Evolutionary conservation across 495 filamentous ascomycete genomes (phyloP).

Genomic region (Neurospora pannonica): DNA sequence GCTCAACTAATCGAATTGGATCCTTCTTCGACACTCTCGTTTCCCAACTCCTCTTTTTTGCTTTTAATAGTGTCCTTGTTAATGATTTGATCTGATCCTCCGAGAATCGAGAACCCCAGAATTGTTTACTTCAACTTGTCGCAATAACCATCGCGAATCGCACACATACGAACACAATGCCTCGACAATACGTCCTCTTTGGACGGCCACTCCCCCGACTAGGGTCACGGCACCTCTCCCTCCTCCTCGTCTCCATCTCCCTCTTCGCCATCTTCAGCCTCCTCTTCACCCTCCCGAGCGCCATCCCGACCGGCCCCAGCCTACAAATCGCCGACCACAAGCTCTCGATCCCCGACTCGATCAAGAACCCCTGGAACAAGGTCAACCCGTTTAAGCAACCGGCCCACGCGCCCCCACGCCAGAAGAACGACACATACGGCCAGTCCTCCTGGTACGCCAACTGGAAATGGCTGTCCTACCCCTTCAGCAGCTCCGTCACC

Average conservation of each 20-base stretch:
- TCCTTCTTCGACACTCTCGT: neutral
- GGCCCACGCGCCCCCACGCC: conserved; percentile 63
- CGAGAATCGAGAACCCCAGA: neutral
- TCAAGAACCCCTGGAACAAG: conserved; percentile 35
- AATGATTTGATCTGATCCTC: neutral
- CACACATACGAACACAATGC: conserved; percentile 28
- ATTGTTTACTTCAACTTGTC: neutral
- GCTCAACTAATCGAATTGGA: neutral
- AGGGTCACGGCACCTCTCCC: conserved; percentile 32
- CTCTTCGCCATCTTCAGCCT: conserved; percentile 38
- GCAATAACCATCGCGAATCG: neutral
- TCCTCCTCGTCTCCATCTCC: conserved; percentile 33
- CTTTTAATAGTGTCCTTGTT: neutral
- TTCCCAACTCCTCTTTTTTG: neutral
- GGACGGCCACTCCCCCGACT: conserved; percentile 36
- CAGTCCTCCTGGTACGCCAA: conserved; percentile 79
- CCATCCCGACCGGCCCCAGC: conserved; percentile 28
- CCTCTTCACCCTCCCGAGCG: conserved; percentile 37
- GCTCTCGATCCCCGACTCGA: conserved; percentile 33
- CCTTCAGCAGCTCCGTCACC: conserved; percentile 79
- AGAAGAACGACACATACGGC: conserved; percentile 68
- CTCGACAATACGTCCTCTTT: conserved; percentile 37
- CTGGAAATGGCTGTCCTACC: conserved; percentile 73
- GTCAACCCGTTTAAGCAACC: conserved; percentile 54
- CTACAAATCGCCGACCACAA: conserved; percentile 27